phyloP scores from a whole-genome alignment of 257 asterid species.

The Rehmannia glutinosa region DNA sequence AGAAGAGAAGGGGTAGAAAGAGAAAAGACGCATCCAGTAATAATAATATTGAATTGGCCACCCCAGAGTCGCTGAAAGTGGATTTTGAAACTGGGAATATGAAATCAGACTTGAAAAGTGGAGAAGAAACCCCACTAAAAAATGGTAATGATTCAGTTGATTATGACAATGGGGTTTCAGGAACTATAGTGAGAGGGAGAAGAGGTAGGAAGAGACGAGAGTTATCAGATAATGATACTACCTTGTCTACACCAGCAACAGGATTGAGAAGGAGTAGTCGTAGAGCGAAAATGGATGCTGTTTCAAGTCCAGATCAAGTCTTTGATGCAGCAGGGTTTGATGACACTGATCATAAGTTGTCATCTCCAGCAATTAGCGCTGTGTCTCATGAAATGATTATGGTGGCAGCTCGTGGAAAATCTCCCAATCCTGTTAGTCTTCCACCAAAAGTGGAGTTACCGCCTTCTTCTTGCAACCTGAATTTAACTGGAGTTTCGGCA shows the following conservation, averaged over 20 bases:
- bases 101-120: constrained; percentile 25
- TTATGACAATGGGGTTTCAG: constrained; percentile 28
- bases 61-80: constrained; percentile 27
- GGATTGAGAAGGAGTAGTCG: constrained; percentile 92
- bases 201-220: constrained; percentile 59
- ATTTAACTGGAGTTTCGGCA: constrained; percentile 56
- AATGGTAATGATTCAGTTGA: constrained; percentile 18
- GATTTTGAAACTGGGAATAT: constrained; percentile 14
- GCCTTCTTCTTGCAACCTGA: constrained; percentile 53
- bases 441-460: constrained; percentile 77
- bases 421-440: constrained; percentile 26
- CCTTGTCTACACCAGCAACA: constrained; percentile 42
- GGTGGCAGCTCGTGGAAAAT: constrained; percentile 24
- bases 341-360: constrained; percentile 28
- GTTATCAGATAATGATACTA: constrained; percentile 19
- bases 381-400: constrained; percentile 46
- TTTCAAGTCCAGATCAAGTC: constrained; percentile 38
- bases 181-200: constrained; percentile 33
- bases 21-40: constrained; percentile 30
- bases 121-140: constrained; percentile 25
- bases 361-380: constrained; percentile 64
- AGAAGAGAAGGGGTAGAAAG: constrained; percentile 66
- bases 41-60: constrained; percentile 21
- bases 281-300: constrained; percentile 43
- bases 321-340: constrained; percentile 30